A percentile compares a stretch with the other conserved stretches of the same genome.
phyloP scores from a whole-genome alignment of 176 grass and related monocot genomes.

The Chloris gayana region DNA sequence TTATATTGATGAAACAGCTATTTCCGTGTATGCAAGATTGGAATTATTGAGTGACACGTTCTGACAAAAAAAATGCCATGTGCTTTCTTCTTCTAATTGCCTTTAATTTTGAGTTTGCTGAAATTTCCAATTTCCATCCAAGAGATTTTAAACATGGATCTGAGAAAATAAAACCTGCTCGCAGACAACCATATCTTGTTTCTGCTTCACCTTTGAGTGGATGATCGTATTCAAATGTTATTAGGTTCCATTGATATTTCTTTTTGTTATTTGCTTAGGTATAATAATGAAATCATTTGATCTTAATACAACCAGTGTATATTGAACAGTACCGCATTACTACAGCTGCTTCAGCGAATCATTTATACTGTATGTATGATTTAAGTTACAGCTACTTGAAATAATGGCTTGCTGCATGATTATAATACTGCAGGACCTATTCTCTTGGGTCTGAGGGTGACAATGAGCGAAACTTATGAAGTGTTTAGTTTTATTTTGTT shows the following conservation, averaged over 20 bases:
- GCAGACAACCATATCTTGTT: not conserved
- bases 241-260: no score
- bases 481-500: not conserved
- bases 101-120: not conserved
- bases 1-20: no score
- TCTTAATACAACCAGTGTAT: not conserved
- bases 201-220: no score
- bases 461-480: no score
- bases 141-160: not conserved
- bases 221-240: not conserved
- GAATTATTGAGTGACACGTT: no score
- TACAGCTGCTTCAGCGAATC: not conserved
- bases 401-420: not conserved
- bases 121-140: no score
- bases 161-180: not conserved
- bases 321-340: not conserved
- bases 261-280: no score
- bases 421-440: not conserved
- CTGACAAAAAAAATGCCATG: no score
- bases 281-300: not conserved
- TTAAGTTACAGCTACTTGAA: not conserved
- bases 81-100: no score
- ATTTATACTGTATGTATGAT: not conserved
- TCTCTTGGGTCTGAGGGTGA: not conserved
- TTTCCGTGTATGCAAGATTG: not conserved